Evolutionary conservation across 768 basidiomycete species (phyloP).

Genomic region (Leccinum broughii): DNA sequence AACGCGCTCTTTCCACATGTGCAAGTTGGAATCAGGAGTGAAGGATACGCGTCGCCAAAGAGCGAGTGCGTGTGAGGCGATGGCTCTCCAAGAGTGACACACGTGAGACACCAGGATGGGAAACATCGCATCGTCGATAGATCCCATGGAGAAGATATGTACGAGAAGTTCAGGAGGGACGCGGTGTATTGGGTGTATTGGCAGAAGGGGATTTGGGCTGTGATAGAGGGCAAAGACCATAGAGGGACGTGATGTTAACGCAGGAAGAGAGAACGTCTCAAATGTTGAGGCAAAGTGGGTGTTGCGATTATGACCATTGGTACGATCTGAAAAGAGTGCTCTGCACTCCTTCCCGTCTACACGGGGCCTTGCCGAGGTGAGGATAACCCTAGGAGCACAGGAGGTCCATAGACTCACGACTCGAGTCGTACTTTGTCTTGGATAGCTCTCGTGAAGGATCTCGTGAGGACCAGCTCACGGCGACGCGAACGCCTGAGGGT

Average conservation of each 20-base stretch:
- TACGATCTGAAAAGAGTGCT: constrained; percentile 21
- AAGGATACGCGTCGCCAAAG: constrained; percentile 67
- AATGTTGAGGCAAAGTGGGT: constrained; percentile 15
- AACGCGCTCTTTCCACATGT: constrained; percentile 66
- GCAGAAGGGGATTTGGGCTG: constrained; percentile 18
- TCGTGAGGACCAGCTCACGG: constrained; percentile 47
- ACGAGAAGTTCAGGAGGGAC: constrained; percentile 67
- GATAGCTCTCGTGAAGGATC: constrained; percentile 50
- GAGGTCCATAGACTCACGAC: constrained; percentile 29
- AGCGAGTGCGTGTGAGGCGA: constrained; percentile 58
- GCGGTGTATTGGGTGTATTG: constrained; percentile 51
- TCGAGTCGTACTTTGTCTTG: constrained; percentile 40
- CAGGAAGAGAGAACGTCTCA: constrained; percentile 17
- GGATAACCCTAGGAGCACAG: background rate
- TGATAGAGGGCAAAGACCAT: constrained; percentile 30
- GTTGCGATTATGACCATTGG: constrained; percentile 19
- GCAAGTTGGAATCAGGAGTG: constrained; percentile 38
- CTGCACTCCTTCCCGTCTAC: constrained; percentile 25
- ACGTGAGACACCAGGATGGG: constrained; percentile 69
- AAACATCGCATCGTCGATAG: constrained; percentile 55
- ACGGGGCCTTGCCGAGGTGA: constrained; percentile 16
- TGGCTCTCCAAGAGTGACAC: constrained; percentile 61
- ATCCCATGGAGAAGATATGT: constrained; percentile 61
- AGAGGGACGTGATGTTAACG: constrained; percentile 26
- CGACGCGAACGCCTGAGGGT: constrained; percentile 49